Evolutionary conservation across 2,329 filamentous ascomycete genomes (phyloP).

Genomic region (Cordyceps farinosa): DNA sequence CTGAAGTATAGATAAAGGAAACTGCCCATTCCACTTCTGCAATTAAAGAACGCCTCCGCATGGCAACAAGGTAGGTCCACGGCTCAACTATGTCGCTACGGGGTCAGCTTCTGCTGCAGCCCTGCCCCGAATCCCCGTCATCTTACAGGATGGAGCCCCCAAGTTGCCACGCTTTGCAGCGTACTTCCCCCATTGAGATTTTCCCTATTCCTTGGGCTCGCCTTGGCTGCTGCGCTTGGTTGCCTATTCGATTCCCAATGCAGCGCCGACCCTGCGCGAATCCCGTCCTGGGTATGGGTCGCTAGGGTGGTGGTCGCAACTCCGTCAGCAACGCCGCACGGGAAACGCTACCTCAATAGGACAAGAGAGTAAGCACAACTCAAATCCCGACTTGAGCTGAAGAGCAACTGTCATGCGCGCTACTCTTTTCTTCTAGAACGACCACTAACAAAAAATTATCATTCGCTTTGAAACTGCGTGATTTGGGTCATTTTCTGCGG

Average conservation of each 20-base stretch:
- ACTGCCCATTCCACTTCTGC: not conserved
- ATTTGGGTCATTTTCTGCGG: not conserved
- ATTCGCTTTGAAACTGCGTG: not conserved
- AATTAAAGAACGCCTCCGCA: conserved; percentile 1
- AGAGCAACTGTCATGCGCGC: not conserved
- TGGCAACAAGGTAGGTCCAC: not conserved
- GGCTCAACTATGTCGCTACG: not conserved
- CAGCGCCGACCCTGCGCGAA: not conserved
- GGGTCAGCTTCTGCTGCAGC: conserved; percentile 5
- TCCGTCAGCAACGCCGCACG: conserved; percentile 9
- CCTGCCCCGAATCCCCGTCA: not conserved
- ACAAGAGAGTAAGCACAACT: conserved; percentile 16
- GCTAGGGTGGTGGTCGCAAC: not conserved
- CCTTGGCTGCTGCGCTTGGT: not conserved
- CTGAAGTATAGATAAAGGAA: conserved; percentile 13
- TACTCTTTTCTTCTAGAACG: conserved; percentile 1
- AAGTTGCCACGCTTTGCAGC: not conserved
- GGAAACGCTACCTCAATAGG: conserved; percentile 16
- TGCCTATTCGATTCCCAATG: conserved; percentile 2
- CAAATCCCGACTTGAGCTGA: conserved; percentile 2
- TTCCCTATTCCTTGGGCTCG: not conserved
- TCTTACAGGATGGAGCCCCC: conserved; percentile 16
- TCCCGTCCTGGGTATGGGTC: not conserved
- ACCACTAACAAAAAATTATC: not conserved
- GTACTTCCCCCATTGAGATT: not conserved